Evolutionary conservation across 23 red algal species (phyloP).

Genomic region (Gracilaria gracilis): DNA sequence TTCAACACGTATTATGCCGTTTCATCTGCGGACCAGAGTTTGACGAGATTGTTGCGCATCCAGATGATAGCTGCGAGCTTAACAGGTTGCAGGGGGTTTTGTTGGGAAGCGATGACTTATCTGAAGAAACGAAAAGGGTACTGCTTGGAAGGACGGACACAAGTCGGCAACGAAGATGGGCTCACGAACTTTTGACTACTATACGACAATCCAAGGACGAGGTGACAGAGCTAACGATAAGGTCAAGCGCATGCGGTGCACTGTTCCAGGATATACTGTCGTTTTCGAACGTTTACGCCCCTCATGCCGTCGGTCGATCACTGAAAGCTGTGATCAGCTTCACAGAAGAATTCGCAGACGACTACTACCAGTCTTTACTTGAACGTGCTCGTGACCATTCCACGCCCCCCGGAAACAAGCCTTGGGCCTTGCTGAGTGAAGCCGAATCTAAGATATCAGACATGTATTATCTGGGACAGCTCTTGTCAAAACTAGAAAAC

Average conservation of each 20-base stretch:
- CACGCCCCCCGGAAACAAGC: background rate
- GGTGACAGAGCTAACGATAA: constrained; percentile 36
- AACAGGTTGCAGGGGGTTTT: constrained; percentile 36
- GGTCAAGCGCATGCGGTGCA: constrained; percentile 32
- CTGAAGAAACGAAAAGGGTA: constrained; percentile 15
- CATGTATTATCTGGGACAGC: constrained; percentile 13
- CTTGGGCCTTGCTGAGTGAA: constrained; percentile 29
- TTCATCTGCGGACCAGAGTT: constrained; percentile 31
- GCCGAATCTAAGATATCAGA: constrained; percentile 28
- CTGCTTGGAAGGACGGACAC: constrained; percentile 31
- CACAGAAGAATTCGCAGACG: background rate
- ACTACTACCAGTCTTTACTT: constrained; percentile 17
- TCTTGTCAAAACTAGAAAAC: constrained; percentile 15
- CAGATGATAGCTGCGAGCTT: constrained; percentile 8
- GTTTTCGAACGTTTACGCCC: constrained; percentile 38
- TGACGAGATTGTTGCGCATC: constrained; percentile 30
- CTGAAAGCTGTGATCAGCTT: constrained; percentile 39
- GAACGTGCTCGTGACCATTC: background rate
- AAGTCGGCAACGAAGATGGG: constrained; percentile 14
- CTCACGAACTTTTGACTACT: constrained; percentile 7
- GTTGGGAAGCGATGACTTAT: constrained; percentile 17
- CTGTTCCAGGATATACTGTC: constrained; percentile 42
- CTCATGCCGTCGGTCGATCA: constrained; percentile 1
- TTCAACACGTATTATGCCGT: constrained; percentile 29
- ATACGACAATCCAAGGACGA: constrained; percentile 2